phyloP scores from a whole-genome alignment of 192 early-diverging fungal species.

The Gaertneriomyces sp. region DNA sequence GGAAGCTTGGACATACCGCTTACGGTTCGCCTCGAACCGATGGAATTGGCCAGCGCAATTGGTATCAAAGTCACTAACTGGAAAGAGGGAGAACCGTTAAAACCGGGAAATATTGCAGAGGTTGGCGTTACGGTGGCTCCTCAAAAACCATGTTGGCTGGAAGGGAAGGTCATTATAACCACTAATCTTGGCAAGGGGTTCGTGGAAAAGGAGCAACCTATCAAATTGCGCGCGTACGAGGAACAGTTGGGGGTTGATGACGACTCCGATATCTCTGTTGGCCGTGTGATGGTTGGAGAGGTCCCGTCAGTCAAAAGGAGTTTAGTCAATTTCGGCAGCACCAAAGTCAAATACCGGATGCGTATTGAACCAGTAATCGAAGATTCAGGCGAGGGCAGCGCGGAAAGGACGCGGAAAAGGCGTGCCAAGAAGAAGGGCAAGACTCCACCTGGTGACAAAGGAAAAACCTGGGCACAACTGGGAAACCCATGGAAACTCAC shows the following conservation, averaged over 20 bases:
- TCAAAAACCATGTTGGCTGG: constrained; percentile 20
- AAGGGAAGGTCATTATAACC: constrained; percentile 35
- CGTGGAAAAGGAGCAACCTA: constrained; percentile 22
- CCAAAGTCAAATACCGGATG: constrained; percentile 41
- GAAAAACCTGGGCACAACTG: constrained; percentile 17
- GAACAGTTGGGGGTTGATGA: constrained; percentile 47
- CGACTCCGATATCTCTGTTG: constrained; percentile 44
- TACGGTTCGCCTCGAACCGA: constrained; percentile 29
- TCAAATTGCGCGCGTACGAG: constrained; percentile 47
- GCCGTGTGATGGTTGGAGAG: constrained; percentile 51
- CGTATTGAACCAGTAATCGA: constrained; percentile 35
- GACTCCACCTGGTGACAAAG: constrained; percentile 10
- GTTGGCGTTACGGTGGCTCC: constrained; percentile 36
- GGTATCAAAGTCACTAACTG: constrained; percentile 10
- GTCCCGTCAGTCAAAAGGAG: constrained; percentile 27
- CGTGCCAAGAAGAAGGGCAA: constrained; percentile 14
- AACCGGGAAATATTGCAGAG: constrained; percentile 19
- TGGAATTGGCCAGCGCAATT: constrained; percentile 19
- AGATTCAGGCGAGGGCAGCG: constrained; percentile 14
- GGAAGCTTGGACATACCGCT: constrained; percentile 49
- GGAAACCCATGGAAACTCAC: constrained; percentile 40
- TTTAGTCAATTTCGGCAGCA: constrained; percentile 50
- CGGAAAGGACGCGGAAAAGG: constrained; percentile 26
- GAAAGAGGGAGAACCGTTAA: constrained; percentile 14
- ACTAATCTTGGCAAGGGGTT: constrained; percentile 42